Conservation (phyloP, 192 early-diverging fungal genomes). For the Allomyces macrogynus region DNA sequence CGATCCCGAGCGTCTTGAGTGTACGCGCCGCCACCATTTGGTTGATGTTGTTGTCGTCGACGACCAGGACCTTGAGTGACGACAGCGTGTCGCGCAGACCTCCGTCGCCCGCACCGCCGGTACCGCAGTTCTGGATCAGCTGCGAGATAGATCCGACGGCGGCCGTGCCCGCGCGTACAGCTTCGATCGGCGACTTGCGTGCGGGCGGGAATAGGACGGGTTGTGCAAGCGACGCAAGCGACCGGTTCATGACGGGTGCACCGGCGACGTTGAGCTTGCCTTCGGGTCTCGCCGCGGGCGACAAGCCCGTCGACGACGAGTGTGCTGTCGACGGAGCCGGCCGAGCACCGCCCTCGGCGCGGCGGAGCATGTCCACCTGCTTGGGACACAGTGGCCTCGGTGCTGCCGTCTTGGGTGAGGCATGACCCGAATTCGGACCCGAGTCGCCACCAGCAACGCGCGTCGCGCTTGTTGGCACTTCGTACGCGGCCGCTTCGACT, state of each 20-base stretch:
- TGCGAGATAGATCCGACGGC: background rate
- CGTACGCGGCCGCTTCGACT: no score
- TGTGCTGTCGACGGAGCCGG: no score
- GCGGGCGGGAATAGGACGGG: no score
- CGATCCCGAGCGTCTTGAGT: background rate
- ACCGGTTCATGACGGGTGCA: background rate
- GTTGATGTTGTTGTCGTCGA: constrained; percentile 9
- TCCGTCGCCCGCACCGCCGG: background rate
- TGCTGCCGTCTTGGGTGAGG: no score
- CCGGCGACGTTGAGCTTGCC: background rate
- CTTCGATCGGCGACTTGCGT: background rate
- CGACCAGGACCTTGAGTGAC: constrained; percentile 2
- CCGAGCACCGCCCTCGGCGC: no score
- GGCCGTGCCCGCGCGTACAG: background rate
- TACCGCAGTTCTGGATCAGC: background rate
- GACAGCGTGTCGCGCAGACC: background rate
- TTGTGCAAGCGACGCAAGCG: background rate
- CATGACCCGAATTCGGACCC: no score
- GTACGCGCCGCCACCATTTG: background rate
- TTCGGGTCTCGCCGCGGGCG: background rate
- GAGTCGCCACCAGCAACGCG: no score
- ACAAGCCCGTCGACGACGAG: background rate
- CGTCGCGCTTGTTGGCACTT: no score
- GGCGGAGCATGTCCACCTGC: no score
- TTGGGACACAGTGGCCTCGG: no score